A percentile compares a stretch with the other conserved stretches of the same genome.
These are phyloP conservation scores for Magnolia kwangsiensis DNA, from an alignment of 164 flowering plant genomes.

Conservation along the genomic window DNA sequence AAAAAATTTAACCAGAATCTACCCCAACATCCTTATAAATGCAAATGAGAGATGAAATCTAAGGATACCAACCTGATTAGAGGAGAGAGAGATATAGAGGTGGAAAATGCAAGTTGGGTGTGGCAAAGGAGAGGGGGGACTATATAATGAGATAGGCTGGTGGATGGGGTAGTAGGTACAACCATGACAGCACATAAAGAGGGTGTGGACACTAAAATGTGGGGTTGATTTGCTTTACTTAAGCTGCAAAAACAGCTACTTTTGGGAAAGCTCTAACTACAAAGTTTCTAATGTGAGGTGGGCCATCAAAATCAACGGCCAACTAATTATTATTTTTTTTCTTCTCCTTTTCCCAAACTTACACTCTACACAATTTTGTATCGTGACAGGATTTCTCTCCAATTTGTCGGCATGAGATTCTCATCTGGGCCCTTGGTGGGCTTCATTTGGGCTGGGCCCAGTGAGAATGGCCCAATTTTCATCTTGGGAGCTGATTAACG, in stretches of 20 bases:
- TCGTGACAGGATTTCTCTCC: slow-evolving; percentile 1
- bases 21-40: not conserved
- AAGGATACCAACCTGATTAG: slow-evolving; percentile 30
- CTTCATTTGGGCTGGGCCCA: too few species aligned
- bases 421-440: too few species aligned
- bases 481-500: too few species aligned
- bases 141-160: slow-evolving; percentile 27
- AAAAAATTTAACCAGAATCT: slow-evolving; percentile 1
- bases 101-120: not conserved
- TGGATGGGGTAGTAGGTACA: slow-evolving; percentile 12
- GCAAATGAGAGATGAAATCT: not conserved
- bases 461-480: too few species aligned
- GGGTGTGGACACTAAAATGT: slow-evolving; percentile 1
- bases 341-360: slow-evolving; percentile 14
- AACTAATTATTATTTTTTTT: slow-evolving; percentile 20
- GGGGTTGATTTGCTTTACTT: not conserved
- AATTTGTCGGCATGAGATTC: not conserved
- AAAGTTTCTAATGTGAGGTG: slow-evolving; percentile 25
- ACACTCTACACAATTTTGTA: slow-evolving; percentile 31
- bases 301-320: slow-evolving; percentile 37
- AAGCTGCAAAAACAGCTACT: not conserved
- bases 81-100: slow-evolving; percentile 26
- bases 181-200: not conserved
- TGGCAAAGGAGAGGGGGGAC: slow-evolving; percentile 6
- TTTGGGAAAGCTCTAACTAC: slow-evolving; percentile 4